Base-by-base conservation (phyloP, 169 alveolate species). In the Ophryocystis elektroscirrha region DNA sequence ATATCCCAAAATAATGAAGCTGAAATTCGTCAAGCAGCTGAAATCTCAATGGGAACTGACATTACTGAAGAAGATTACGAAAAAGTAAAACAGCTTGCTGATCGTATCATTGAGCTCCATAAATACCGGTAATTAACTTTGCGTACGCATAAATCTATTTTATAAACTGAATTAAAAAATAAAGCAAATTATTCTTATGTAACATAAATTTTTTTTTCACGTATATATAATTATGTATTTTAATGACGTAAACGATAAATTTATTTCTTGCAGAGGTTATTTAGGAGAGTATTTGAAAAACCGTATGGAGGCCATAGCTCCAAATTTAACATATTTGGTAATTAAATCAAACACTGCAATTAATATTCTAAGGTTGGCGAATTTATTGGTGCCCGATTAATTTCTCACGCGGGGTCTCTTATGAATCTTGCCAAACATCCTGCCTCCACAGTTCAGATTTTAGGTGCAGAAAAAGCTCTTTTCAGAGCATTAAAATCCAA, bases 11-110 rank as follows among this genome's bases (percentile, higher is more conserved):
- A 94, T 55, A 79, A 87, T 20, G 93, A 79, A 37, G 82, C 76
- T 53, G 94, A 90, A 76, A 82, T 95, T 53, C 79, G 79, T 62
- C 84, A 89, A 51, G 96, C 98, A 5, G 95, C 96, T 9, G 97
- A 95, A 74, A 89, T 90, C 28, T 91, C 98, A 16, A 92, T 95
- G 97, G 99, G 99, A 25, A 82, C 97, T 22, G 98, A 92, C 65
- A 89, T 95, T 26, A 71, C 93, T 24, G 83, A 81, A 7, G 96
- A 86, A 58, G 99, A 95, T 73, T 73, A 87, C 58, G 61, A 56
- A 42, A 67, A 83, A 55, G 89, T 94, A 51, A 73, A 71, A 54
- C 89, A 84, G 54, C 75, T 95, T 45, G 89, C 96, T 24, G 79
- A 61, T 30, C 84, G 96, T 47, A 91, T 95, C 7, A 78, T 87